Base-by-base conservation (phyloP, 108 stramenopile species). In the Skeletonema potamos region DNA sequence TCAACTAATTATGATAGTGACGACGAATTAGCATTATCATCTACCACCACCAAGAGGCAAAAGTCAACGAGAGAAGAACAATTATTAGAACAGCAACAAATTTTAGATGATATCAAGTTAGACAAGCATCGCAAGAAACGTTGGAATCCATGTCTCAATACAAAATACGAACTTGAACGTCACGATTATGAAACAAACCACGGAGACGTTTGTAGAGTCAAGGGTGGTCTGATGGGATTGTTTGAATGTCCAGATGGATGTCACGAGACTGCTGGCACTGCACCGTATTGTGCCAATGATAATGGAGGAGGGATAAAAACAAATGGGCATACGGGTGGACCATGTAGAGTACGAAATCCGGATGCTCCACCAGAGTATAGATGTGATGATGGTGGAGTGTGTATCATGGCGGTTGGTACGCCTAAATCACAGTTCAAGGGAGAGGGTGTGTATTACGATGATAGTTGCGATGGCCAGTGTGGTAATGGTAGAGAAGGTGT, bases 381-480 rank as follows among this genome's bases (percentile, higher is more conserved):
- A 18, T 72, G 74, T 54, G 74, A 70, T 68, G 61, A 70, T 69
- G 68, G 68, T 18, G 59, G 60, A 0, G 68, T 75, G 34, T 75
- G 74, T 51, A 69, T 70, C 27, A 32, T 75, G 60, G 74, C 68
- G 4, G 74, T 68, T 27, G 74, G 74, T 2, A 62, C 60, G 12
- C 60, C 68, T 1, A 62, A 51, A 58, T 68, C 29, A 54, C 68
- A 70, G 27, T 75, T 70, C 44, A 70, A 68, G 60, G 68, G 74
- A 7, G 13, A 24, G 22, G 68, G 74, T 5, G 27, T 27, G 2
- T 75, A 75, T 54, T 70, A 54, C 30, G 74, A 75, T 62, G 74
- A 70, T 36, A 61, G 24, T 33, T 75, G 74, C 39, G 74, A 75
- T 70, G 43, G 43, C 1, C 62, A 70, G 59, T 75, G 74, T 69